phyloP scores from a whole-genome alignment of 2,329 filamentous ascomycete genomes.

The Penicillium occitanis region DNA sequence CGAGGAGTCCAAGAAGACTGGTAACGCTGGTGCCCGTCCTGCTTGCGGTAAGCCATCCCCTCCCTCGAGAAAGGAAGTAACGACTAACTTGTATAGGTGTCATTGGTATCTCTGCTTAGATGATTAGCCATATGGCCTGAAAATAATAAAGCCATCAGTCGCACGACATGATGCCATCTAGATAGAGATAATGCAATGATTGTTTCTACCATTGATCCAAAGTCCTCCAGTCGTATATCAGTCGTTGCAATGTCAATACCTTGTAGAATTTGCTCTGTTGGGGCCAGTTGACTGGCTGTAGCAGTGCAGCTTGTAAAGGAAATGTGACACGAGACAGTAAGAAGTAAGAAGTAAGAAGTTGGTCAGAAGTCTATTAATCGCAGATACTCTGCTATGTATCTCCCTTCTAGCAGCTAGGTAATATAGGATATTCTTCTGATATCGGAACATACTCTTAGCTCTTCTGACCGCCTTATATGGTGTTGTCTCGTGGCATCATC shows the following conservation, averaged over 20 bases:
- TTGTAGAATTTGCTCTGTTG: not conserved
- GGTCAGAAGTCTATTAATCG: not conserved
- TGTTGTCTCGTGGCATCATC: not conserved
- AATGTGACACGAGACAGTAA: conserved; percentile 4
- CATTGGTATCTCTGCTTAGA: conserved; percentile 80
- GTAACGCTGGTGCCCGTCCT: conserved; percentile 88
- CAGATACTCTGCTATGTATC: not conserved
- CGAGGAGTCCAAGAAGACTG: conserved; percentile 97
- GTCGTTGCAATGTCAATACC: not conserved
- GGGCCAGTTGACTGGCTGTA: not conserved
- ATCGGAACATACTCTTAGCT: not conserved
- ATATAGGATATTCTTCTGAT: not conserved
- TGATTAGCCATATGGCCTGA: conserved; percentile 22
- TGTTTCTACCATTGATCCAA: conserved; percentile 5
- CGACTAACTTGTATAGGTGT: conserved; percentile 59
- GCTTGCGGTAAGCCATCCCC: conserved; percentile 73
- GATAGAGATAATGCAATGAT: conserved; percentile 14
- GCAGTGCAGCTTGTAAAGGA: not conserved
- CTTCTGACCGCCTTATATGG: not conserved
- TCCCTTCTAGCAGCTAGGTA: not conserved
- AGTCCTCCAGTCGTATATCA: not conserved
- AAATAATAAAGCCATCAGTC: not conserved
- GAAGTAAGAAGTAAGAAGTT: not conserved
- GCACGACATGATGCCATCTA: conserved; percentile 16
- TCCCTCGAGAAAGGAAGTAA: not conserved